phyloP scores from a whole-genome alignment of 495 filamentous ascomycete genomes.

The Thozetella sp. region DNA sequence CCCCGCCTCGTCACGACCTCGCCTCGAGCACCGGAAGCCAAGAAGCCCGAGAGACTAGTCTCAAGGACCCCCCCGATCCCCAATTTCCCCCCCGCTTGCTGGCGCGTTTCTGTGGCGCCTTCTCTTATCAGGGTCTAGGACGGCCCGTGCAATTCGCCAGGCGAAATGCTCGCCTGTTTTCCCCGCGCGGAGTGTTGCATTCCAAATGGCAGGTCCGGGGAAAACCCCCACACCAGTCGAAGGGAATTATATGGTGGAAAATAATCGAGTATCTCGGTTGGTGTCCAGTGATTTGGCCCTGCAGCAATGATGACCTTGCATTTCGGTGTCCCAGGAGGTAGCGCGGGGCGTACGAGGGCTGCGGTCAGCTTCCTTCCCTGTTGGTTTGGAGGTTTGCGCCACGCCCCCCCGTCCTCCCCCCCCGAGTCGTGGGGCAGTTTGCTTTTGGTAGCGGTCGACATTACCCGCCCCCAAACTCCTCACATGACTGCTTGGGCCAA shows the following conservation, averaged over 20 bases:
- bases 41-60: not conserved
- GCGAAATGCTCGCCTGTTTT: not conserved
- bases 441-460: not conserved
- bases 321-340: too few species aligned
- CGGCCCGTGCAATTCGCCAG: not conserved
- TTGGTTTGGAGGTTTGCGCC: too few species aligned
- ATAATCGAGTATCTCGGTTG: not conserved
- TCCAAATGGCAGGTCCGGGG: not conserved
- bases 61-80: not conserved
- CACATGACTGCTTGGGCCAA: not conserved
- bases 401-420: too few species aligned
- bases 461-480: not conserved
- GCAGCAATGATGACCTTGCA: not conserved
- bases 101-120: conserved; percentile 4
- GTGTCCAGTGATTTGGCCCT: not conserved
- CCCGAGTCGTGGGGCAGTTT: too few species aligned
- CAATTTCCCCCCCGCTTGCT: not conserved
- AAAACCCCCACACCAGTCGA: not conserved
- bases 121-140: not conserved
- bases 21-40: not conserved
- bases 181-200: conserved; percentile 6
- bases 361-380: not conserved
- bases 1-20: not conserved
- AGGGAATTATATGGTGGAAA: not conserved
- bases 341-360: not conserved